Evolutionary conservation across 306 rosid genomes (phyloP), one percentile per base, ranked within the genome.

Genomic region (Cucumis melo): DNA sequence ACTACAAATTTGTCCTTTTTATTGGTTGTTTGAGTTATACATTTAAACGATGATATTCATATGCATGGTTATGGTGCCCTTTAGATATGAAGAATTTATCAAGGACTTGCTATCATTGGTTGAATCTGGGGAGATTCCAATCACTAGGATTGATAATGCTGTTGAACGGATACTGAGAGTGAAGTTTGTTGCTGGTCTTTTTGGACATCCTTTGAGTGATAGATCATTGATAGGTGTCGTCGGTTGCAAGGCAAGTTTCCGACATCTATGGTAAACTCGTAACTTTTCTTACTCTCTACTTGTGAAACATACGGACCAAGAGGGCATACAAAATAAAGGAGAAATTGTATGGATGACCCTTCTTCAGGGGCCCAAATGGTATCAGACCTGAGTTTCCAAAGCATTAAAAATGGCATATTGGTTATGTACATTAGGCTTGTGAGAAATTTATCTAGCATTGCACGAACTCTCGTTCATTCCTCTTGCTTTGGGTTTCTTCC

Each of bases 131-230:
- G 79, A 88, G 67, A 77, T 93, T 66, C 81, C 90, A 27, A 79
- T 86, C 67, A 79, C 88, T 77, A 88, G 96, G 84, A 88, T 91
- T 48, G 89, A 93, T 81, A 92, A 93, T 59, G 91, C 97, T 42
- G 92, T 90, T 82, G 96, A 88, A 79, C 78, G 96, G 71, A 90
- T 91, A 78, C 85, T 93, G 76, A 87, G 96, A 88, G 97, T 93
- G 76, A 93, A 93, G 83, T 90, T 91, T 48, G 87, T 82, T 39
- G 88, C 97, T 21, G 94, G 92, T 58, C 73, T 91, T 83, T 93
- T 93, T 76, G 94, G 91, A 85, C 83, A 79, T 79, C 92, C 94
- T 60, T 83, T 87, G 15, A 71, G 85, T 16, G 88, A 87, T 80
- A 83, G 94, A 83, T 89, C 94, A 65, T 80, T 91, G 84, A 84